These are phyloP conservation scores for Trichoderma brevicompactum DNA, from an alignment of 2,329 filamentous ascomycete species.

Conservation along the genomic window DNA sequence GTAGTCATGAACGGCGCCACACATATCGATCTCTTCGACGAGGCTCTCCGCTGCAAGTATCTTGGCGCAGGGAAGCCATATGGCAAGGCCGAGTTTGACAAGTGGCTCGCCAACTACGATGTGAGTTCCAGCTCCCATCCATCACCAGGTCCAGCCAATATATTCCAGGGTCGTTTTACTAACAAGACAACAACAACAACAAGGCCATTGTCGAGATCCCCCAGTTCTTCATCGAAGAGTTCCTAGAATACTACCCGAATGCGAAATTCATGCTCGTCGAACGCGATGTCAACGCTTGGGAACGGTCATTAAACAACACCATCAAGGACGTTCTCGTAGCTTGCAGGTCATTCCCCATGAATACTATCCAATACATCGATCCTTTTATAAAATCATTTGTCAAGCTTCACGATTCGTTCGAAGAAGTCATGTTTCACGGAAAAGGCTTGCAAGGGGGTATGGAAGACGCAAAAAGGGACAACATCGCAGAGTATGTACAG, in stretches of 20 bases:
- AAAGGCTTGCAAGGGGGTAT: constrained; percentile 19
- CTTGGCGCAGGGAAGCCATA: constrained; percentile 39
- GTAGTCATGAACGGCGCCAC: constrained; percentile 33
- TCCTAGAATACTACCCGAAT: constrained; percentile 36
- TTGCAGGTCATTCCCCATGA: constrained; percentile 35
- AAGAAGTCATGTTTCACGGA: constrained; percentile 23
- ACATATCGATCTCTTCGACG: constrained; percentile 37
- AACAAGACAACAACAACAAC: background rate
- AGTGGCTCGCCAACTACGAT: constrained; percentile 47
- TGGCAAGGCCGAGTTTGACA: constrained; percentile 45
- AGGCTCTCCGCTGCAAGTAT: constrained; percentile 40
- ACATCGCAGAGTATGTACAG: constrained; percentile 9
- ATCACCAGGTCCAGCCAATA: background rate
- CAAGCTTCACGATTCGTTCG: constrained; percentile 18
- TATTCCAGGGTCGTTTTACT: background rate
- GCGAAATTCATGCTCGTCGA: constrained; percentile 46
- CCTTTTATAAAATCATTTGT: constrained; percentile 20
- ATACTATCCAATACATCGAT: constrained; percentile 37
- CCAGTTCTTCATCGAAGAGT: constrained; percentile 38
- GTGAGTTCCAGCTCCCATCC: constrained; percentile 33
- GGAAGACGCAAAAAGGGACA: constrained; percentile 19
- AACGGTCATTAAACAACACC: constrained; percentile 36
- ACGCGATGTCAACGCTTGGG: constrained; percentile 43
- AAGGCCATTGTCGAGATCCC: constrained; percentile 32
- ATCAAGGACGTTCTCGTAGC: constrained; percentile 24